A percentile compares a stretch with the other conserved stretches of the same genome.
phyloP scores from a whole-genome alignment of 2,329 filamentous ascomycete species.

The Westerdykella sp. region DNA sequence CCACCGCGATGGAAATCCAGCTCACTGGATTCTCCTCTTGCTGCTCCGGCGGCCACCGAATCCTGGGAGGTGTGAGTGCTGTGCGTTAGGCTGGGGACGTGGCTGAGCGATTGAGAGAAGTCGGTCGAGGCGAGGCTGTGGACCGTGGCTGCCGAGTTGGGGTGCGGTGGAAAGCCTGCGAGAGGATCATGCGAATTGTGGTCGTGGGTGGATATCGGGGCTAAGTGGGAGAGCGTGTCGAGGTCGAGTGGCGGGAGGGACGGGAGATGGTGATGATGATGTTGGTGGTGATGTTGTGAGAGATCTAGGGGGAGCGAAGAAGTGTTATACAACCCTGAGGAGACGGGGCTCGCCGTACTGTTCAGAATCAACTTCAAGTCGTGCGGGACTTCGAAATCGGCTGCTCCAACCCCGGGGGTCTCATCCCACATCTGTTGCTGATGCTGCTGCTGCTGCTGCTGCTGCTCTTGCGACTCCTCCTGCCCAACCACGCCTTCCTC shows the following conservation, averaged over 20 bases:
- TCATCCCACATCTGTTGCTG: not conserved
- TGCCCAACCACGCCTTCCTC: slow-evolving; percentile 1
- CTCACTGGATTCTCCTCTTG: slow-evolving; percentile 17
- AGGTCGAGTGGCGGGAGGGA: slow-evolving; percentile 14
- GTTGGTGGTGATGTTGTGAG: slow-evolving; percentile 9
- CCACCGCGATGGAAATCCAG: slow-evolving; percentile 36
- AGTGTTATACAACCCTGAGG: not conserved
- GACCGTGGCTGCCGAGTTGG: slow-evolving; percentile 14
- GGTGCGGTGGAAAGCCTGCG: slow-evolving; percentile 16
- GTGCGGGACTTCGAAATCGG: slow-evolving; percentile 4
- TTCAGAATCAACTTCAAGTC: slow-evolving; percentile 1
- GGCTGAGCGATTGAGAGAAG: slow-evolving; percentile 13
- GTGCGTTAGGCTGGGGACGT: slow-evolving; percentile 9
- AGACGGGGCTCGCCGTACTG: not conserved
- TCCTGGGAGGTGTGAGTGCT: slow-evolving; percentile 9
- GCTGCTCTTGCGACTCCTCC: slow-evolving; percentile 1
- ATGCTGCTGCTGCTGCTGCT: not conserved
- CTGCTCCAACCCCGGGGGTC: not conserved
- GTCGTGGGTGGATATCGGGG: slow-evolving; percentile 1
- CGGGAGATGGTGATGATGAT: slow-evolving; percentile 1
- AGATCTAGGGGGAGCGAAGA: slow-evolving; percentile 13
- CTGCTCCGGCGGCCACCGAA: not conserved
- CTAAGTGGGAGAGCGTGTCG: slow-evolving; percentile 10
- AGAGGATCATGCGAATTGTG: slow-evolving; percentile 6
- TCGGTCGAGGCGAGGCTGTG: slow-evolving; percentile 20